Conservation (phyloP, 257 asterid genomes). For the Craterostigma plantagineum region DNA sequence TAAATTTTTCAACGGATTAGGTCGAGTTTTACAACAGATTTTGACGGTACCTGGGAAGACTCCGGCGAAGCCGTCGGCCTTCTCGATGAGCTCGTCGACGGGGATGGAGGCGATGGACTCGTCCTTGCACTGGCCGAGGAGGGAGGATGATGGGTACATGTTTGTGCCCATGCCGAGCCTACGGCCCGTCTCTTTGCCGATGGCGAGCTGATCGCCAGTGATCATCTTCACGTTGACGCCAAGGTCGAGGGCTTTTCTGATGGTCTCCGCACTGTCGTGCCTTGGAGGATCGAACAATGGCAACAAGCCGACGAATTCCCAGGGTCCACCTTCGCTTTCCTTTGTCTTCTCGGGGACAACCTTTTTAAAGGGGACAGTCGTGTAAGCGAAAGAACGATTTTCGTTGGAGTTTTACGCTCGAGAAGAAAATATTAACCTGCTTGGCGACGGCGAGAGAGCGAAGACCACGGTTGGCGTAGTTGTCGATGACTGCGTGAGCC, state of each 20-base stretch:
- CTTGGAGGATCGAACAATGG: slow-evolving; percentile 94
- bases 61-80: slow-evolving; percentile 93
- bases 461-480: slow-evolving; percentile 80
- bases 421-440: slow-evolving; percentile 23
- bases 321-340: slow-evolving; percentile 49
- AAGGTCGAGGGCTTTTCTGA: slow-evolving; percentile 68
- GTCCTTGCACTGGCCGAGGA: slow-evolving; percentile 64
- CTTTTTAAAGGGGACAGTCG: slow-evolving; percentile 16
- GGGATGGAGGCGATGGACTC: slow-evolving; percentile 60
- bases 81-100: slow-evolving; percentile 71
- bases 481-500: slow-evolving; percentile 48
- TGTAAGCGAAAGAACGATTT: no score
- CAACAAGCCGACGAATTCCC: slow-evolving; percentile 75
- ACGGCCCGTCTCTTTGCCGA: slow-evolving; percentile 83
- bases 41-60: slow-evolving; percentile 60
- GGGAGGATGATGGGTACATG: slow-evolving; percentile 92
- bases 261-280: slow-evolving; percentile 87
- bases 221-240: slow-evolving; percentile 90
- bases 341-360: slow-evolving; percentile 45
- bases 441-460: slow-evolving; percentile 69
- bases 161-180: slow-evolving; percentile 93
- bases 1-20: no score
- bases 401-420: no score
- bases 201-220: slow-evolving; percentile 87
- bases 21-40: no score